Base-by-base conservation (phyloP, 1,284 basidiomycete genomes). In the Lignosus rhinocerotis region DNA sequence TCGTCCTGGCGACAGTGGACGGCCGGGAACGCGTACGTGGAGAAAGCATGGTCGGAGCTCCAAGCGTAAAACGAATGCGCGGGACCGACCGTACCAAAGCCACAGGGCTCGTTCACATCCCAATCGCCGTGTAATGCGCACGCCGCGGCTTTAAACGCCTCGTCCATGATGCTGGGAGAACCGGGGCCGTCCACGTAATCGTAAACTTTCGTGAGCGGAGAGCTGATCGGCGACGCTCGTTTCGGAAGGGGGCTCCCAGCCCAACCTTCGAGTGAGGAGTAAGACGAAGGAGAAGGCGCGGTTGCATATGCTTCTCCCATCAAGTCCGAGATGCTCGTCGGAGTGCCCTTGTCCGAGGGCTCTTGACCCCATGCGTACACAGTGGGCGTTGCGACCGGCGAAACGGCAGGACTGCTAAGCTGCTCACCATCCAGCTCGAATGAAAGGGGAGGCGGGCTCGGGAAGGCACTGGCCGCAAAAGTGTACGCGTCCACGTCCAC, bases 191-290 rank as follows among this genome's bases (percentile, higher is more conserved):
- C 63, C 36, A 64, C 61, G 57, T 63, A 66, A 60, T 56, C 19
- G 51, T 41, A 51, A 6, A 31, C 51, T 32, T 66, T 66, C 38
- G 61, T 33, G 44, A 61, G 51, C 19, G 59, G 48, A 34, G 57
- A 42, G 41, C 43, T 59, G 47, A 57, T 60, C 49, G 56, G 60
- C 41, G 64, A 56, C 31, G 34, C 55, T 38, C 38, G 54, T 52
- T 67, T 66, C 25, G 60, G 51, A 14, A 57, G 58, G 19, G 60
- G 61, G 38, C 68, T 67, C 53, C 69, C 69, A 25, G 67, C 69
- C 71, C 71, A 73, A 32, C 66, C 67, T 25, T 67, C 67, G 43
- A 71, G 65, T n/a, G 71, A 69, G 32, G 71, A 72, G 51, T 72
- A 73, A 3, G 66, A 65, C 32, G 70, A 69, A 45, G 64, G 62